These are phyloP conservation scores for Boletus pseudopeckii DNA, from an alignment of 768 basidiomycete species.

Conservation along the genomic window DNA sequence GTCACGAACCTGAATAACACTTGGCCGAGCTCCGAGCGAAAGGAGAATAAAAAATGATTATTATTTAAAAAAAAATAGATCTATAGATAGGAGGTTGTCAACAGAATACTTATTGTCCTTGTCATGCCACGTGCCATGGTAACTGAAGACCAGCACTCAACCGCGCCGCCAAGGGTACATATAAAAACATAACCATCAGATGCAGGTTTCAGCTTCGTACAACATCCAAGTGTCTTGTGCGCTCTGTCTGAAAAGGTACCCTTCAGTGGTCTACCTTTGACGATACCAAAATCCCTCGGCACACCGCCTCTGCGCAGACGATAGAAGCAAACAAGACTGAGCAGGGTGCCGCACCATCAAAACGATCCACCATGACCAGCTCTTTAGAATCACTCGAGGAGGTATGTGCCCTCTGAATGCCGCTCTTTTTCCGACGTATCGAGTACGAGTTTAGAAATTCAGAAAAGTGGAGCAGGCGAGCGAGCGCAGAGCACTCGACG, in stretches of 20 bases:
- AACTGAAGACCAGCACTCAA: background rate
- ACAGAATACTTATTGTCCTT: background rate
- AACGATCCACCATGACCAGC: conserved; percentile 14
- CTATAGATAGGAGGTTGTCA: background rate
- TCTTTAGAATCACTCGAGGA: conserved; percentile 30
- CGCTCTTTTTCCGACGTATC: background rate
- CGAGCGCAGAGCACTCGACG: conserved; percentile 45
- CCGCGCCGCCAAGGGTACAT: background rate
- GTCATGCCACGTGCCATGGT: conserved; percentile 14
- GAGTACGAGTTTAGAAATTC: conserved; percentile 44
- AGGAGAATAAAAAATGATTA: too few relatives aligned
- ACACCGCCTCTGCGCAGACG: background rate
- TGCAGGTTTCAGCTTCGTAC: conserved; percentile 7
- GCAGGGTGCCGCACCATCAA: background rate
- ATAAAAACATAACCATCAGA: conserved; percentile 8
- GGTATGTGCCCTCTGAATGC: conserved; percentile 12
- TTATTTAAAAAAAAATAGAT: too few relatives aligned
- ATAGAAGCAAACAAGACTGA: background rate
- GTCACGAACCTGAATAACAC: background rate
- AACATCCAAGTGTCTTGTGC: background rate
- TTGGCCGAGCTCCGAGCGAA: background rate
- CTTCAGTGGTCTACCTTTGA: background rate
- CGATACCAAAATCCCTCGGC: background rate
- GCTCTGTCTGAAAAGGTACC: background rate
- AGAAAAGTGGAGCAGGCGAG: conserved; percentile 55